phyloP scores from a whole-genome alignment of 2,329 filamentous ascomycete species.

The Ramularia endophylla region DNA sequence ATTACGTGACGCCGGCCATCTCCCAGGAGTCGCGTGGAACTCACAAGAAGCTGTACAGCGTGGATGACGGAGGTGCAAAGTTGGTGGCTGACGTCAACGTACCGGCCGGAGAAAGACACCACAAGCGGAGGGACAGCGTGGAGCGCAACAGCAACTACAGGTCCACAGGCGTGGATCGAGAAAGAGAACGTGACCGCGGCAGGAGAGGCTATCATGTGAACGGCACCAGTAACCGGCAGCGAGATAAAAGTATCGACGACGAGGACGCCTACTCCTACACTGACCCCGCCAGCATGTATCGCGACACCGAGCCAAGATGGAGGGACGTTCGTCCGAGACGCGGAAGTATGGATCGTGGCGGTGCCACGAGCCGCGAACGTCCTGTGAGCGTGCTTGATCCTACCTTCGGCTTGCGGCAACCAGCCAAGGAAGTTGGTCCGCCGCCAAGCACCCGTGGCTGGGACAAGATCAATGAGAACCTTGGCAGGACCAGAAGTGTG shows the following conservation, averaged over 20 bases:
- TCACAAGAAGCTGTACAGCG: conserved; percentile 46
- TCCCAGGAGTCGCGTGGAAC: conserved; percentile 28
- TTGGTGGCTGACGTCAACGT: conserved; percentile 34
- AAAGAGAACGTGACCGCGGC: conserved; percentile 21
- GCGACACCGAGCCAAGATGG: conserved; percentile 46
- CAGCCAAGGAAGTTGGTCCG: conserved; percentile 41
- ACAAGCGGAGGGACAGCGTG: conserved; percentile 28
- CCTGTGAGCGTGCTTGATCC: conserved; percentile 41
- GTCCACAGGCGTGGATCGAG: conserved; percentile 11
- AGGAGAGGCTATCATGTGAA: conserved; percentile 28
- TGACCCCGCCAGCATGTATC: conserved; percentile 45
- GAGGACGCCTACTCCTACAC: conserved; percentile 46
- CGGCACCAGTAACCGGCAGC: conserved; percentile 17
- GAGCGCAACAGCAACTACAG: conserved; percentile 24
- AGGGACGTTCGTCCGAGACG: conserved; percentile 34
- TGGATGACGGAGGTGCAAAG: conserved; percentile 40
- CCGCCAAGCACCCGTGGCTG: conserved; percentile 66
- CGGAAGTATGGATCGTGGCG: conserved; percentile 39
- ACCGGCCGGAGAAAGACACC: conserved; percentile 34
- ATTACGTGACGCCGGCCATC: conserved; percentile 35
- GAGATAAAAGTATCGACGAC: conserved; percentile 31
- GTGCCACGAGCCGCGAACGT: conserved; percentile 34
- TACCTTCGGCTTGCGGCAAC: conserved; percentile 24
- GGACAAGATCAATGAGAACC: conserved; percentile 56
- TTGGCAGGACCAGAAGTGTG: conserved; percentile 41